phyloP scores from a whole-genome alignment of 495 filamentous ascomycete genomes.

The Copromyces sp. region DNA sequence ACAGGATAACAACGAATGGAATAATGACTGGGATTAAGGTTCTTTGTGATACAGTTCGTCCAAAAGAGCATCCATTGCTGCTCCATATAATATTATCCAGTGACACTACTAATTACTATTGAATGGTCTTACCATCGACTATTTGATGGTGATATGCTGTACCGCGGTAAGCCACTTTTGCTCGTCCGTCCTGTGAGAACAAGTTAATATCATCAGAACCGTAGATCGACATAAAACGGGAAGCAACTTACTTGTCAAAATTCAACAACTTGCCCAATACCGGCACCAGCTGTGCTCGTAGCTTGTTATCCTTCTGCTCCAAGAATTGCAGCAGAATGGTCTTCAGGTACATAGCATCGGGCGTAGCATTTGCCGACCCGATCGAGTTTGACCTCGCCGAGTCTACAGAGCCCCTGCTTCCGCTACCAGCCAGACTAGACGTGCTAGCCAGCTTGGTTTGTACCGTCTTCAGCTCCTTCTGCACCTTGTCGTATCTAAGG shows the following conservation, averaged over 20 bases:
- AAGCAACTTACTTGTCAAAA: slow-evolving; percentile 67
- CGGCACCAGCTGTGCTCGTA: slow-evolving; percentile 82
- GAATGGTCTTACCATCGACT: not conserved
- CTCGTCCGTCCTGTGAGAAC: slow-evolving; percentile 56
- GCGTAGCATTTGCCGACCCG: slow-evolving; percentile 18
- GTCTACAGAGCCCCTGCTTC: slow-evolving; percentile 10
- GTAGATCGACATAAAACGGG: not conserved
- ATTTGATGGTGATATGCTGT: slow-evolving; percentile 24
- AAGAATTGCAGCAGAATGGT: slow-evolving; percentile 91
- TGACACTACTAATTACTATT: not conserved
- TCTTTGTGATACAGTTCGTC: not conserved
- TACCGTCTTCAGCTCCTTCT: slow-evolving; percentile 48
- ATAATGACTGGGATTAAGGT: not conserved
- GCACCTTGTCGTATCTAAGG: slow-evolving; percentile 64
- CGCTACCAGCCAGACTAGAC: slow-evolving; percentile 2
- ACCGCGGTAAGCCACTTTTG: slow-evolving; percentile 85
- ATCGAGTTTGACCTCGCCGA: not conserved
- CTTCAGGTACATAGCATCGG: slow-evolving; percentile 86
- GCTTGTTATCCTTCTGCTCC: slow-evolving; percentile 86
- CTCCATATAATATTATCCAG: not conserved
- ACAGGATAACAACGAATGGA: not conserved
- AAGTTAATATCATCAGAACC: slow-evolving; percentile 8
- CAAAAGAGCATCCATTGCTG: not conserved
- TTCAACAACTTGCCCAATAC: slow-evolving; percentile 83
- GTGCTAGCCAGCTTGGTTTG: slow-evolving; percentile 24